These are phyloP conservation scores for Cenchrus americanus DNA, from an alignment of 176 grass and related monocot genomes.

Conservation along the genomic window DNA sequence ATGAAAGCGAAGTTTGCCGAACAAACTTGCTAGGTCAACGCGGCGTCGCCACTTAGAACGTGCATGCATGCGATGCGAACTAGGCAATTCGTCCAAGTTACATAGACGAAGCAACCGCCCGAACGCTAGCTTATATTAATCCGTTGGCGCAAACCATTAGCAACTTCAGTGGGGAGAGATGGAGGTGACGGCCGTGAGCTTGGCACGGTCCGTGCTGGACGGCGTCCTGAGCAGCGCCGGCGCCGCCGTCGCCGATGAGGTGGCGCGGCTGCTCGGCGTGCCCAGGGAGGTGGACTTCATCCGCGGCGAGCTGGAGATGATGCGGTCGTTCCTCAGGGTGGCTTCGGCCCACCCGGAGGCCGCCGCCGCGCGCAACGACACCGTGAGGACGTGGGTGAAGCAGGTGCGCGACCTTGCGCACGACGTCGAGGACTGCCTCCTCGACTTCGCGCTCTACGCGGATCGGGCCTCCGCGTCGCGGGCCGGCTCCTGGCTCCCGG, in stretches of 20 bases:
- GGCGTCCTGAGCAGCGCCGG: conserved; percentile 37
- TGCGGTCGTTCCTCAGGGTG: conserved; percentile 35
- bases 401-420: conserved; percentile 47
- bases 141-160: neutral
- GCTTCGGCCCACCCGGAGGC: neutral
- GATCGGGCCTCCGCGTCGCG: neutral
- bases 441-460: conserved; percentile 32
- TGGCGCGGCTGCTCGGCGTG: conserved; percentile 23
- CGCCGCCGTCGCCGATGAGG: conserved; percentile 40
- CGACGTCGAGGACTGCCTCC: conserved; percentile 5
- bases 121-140: neutral
- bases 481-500: neutral
- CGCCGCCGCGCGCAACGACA: conserved; percentile 22
- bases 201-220: conserved; percentile 45
- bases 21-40: neutral
- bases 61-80: neutral
- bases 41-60: neutral
- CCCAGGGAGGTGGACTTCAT: conserved; percentile 44
- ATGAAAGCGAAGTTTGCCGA: neutral
- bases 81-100: neutral
- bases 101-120: neutral
- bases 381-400: conserved; percentile 36
- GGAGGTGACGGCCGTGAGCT: conserved; percentile 49
- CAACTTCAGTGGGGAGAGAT: neutral
- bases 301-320: conserved; percentile 49